Evolutionary conservation across 495 filamentous ascomycete genomes (phyloP), one percentile per base, ranked within the genome.

Genomic region (Aspergillus bridgeri): DNA sequence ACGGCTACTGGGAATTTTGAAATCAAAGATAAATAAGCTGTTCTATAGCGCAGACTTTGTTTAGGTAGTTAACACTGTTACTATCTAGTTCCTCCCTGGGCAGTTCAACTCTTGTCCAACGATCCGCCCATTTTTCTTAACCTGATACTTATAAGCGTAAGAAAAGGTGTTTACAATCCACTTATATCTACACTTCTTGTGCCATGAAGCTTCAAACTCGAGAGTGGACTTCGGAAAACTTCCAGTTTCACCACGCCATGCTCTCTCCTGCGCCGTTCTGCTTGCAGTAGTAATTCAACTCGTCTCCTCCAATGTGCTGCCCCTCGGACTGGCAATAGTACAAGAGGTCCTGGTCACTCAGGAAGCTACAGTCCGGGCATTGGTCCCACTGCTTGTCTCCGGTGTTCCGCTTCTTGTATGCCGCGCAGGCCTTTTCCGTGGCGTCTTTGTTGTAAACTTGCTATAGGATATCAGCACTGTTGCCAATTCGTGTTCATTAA

Each of bases 11-110:
- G 57, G 19, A 1, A 1, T 1, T 77, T 77, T 57, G 67, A 65
- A 15, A 69, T 79, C 42, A 72, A 74, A 22, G 58, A 62, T 22
- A 55, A 71, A 43, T 73, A 43, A 65, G 1, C 20, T 20, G 6
- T 13, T 21, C 45, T n/a, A 29, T 29, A 6, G 27, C 11, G 6
- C 11, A 7, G 27, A 6, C 6, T 29, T 27, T 27, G n/a, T n/a
- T n/a, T n/a, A n/a, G n/a, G n/a, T n/a, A n/a, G n/a, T n/a, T n/a
- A n/a, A n/a, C n/a, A n/a, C n/a, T n/a, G n/a, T n/a, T n/a, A n/a
- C n/a, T n/a, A n/a, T 1, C 33, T 15, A 11, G 33, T 15, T n/a
- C 43, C 56, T 13, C 62, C 56, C 47, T 63, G 60, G 15, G 52
- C 22, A 13, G 62, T 63, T 33, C 59, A 42, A n/a, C 24, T 52